Evolutionary conservation across 1,139 yeast genomes (phyloP).

Genomic region (Meyerozyma athensensis): DNA sequence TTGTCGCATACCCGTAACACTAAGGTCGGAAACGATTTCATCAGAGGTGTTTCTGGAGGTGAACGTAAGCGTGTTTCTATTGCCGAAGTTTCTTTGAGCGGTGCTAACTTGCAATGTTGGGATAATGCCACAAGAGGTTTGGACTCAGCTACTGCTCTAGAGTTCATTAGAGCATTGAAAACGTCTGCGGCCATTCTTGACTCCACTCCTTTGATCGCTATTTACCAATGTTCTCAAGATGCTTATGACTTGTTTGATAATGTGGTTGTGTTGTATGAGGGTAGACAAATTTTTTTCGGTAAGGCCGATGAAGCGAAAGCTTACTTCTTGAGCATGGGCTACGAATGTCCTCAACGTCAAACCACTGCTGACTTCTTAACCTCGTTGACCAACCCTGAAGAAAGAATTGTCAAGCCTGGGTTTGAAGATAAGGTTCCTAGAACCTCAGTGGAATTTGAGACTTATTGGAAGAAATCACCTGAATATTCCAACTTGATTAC

Average conservation of each 20-base stretch:
- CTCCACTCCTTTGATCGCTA: conserved; percentile 24
- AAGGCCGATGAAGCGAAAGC: conserved; percentile 18
- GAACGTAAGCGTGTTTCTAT: conserved; percentile 60
- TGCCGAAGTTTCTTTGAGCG: conserved; percentile 58
- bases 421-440: conserved; percentile 61
- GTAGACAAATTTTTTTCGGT: conserved; percentile 23
- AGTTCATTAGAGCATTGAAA: conserved; percentile 24
- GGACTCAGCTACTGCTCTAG: conserved; percentile 67
- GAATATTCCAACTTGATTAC: conserved; percentile 34
- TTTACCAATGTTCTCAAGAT: conserved; percentile 26
- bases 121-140: conserved; percentile 79
- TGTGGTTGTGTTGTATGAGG: conserved; percentile 23
- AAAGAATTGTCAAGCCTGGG: conserved; percentile 44
- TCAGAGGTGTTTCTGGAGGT: conserved; percentile 65
- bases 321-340: conserved; percentile 21
- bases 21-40: conserved; percentile 57
- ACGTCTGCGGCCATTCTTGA: conserved; percentile 21
- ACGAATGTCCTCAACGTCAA: conserved; percentile 47
- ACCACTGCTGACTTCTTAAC: conserved; percentile 58
- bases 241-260: conserved; percentile 25
- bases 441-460: conserved; percentile 65
- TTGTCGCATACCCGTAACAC: conserved; percentile 51
- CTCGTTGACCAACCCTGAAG: conserved; percentile 53
- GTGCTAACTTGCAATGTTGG: conserved; percentile 61
- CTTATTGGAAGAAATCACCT: conserved; percentile 58